These are phyloP conservation scores for Botrytis squamosa DNA, from an alignment of 2,329 filamentous ascomycete species.

Conservation along the genomic window DNA sequence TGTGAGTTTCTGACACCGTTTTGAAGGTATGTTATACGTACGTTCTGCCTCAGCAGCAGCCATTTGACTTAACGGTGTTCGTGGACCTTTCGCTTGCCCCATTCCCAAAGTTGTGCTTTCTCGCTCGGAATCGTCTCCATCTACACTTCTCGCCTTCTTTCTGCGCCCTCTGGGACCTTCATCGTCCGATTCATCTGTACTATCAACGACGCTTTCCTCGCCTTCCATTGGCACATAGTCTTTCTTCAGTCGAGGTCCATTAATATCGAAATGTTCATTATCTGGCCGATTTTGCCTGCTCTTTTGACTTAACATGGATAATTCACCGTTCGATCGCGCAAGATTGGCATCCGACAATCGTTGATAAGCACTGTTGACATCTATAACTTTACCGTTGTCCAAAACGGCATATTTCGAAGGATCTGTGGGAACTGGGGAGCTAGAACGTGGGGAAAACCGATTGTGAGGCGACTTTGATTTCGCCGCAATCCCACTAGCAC, in stretches of 20 bases:
- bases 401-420: constrained; percentile 48
- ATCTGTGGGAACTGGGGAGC: constrained; percentile 34
- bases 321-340: constrained; percentile 58
- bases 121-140: constrained; percentile 35
- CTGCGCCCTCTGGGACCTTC: constrained; percentile 62
- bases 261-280: constrained; percentile 26
- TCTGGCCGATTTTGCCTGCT: constrained; percentile 30
- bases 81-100: constrained; percentile 42
- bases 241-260: constrained; percentile 34
- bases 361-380: constrained; percentile 68
- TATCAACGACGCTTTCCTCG: constrained; percentile 35
- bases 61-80: constrained; percentile 59
- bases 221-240: constrained; percentile 34
- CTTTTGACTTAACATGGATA: constrained; percentile 48
- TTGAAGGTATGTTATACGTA: constrained; percentile 45
- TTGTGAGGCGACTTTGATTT: constrained; percentile 39
- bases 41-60: constrained; percentile 78
- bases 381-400: constrained; percentile 60
- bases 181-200: constrained; percentile 57
- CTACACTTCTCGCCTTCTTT: constrained; percentile 43
- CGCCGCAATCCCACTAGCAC: constrained; percentile 26
- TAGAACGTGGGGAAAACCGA: constrained; percentile 34
- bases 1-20: not conserved
- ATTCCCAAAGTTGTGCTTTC: constrained; percentile 39
- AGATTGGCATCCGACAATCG: constrained; percentile 71